Conservation (phyloP, 208 protist species). For the Herpetomonas tarakana region DNA sequence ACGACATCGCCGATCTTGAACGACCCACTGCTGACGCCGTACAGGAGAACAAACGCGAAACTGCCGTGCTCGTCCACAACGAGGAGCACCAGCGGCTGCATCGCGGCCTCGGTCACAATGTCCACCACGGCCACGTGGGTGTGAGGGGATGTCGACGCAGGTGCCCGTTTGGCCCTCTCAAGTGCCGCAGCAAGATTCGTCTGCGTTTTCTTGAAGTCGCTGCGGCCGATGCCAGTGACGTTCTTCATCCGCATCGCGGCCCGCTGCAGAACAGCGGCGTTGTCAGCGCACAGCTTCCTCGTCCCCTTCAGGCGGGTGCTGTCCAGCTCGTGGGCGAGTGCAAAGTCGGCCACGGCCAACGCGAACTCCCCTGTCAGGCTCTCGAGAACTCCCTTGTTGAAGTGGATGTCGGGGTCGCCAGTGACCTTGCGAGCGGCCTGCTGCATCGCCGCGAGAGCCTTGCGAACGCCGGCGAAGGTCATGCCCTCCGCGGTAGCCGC, state of each 20-base stretch:
- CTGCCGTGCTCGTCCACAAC: slow-evolving; percentile 34
- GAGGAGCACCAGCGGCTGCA: slow-evolving; percentile 65
- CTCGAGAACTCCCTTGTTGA: slow-evolving; percentile 78
- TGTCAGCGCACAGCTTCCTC: slow-evolving; percentile 36
- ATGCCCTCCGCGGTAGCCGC: slow-evolving; percentile 50
- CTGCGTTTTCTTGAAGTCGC: slow-evolving; percentile 47
- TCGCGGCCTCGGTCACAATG: slow-evolving; percentile 54
- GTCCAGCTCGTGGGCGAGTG: slow-evolving; percentile 53
- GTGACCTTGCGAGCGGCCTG: slow-evolving; percentile 37
- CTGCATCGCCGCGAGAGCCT: slow-evolving; percentile 54
- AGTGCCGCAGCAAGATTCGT: slow-evolving; percentile 22
- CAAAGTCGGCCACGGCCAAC: slow-evolving; percentile 42
- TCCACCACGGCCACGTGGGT: slow-evolving; percentile 52
- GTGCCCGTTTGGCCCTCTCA: slow-evolving; percentile 3
- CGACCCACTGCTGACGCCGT: slow-evolving; percentile 37
- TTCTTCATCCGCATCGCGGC: slow-evolving; percentile 41
- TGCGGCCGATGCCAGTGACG: slow-evolving; percentile 42
- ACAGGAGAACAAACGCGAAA: slow-evolving; percentile 57
- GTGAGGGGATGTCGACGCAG: neutral
- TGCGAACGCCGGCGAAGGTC: slow-evolving; percentile 34
- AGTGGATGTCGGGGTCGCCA: slow-evolving; percentile 71
- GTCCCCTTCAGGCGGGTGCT: slow-evolving; percentile 47
- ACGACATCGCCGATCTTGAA: slow-evolving; percentile 68
- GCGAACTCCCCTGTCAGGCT: slow-evolving; percentile 73
- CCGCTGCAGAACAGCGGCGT: slow-evolving; percentile 39